Base-by-base conservation (phyloP, 108 stramenopile species). In the Bacterosira constricta region DNA sequence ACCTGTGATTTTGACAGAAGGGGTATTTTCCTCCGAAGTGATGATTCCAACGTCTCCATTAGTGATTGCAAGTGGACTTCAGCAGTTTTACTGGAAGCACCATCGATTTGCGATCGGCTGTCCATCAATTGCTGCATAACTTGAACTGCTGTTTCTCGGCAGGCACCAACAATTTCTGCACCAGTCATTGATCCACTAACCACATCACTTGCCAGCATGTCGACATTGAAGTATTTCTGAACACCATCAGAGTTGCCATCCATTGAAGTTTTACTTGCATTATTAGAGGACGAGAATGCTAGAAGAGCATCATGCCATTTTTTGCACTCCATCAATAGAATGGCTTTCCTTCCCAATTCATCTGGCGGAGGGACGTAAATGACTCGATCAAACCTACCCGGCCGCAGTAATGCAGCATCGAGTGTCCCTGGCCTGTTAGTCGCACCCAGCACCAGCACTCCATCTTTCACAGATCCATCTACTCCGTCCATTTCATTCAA, bases 401-500 rank as follows among this genome's bases (percentile, higher is more conserved):
- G 97, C 6, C 99, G 87, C 37, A 98, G 81, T n/a, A 99, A 75
- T 6, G 98, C 98, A 26, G 86, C 82, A 78, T 99, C 99, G 4
- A 99, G 42, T 23, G 82, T 73, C 62, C 88, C 83, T 20, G 98
- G 86, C 15, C 98, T 83, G 85, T 99, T 99, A 15, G 99, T 99
- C 31, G 96, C 97, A 0, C 93, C 98, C n/a, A 98, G 70, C 13
- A 98, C 94, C 32, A 99, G 38, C 54, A 97, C 82, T 61, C 97
- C 94, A 89, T 96, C 96, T 13, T 68, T 69, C 0, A 47, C 81
- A 26, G 82, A 58, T 35, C 77, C 85, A 69, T 90, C 86, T 26
- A 98, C 90, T 2, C 99, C 99, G 77, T 99, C 99, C 96, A 98
- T 98, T 84, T 98, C 97, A 54, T 97, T 97, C 52, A 99, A 69